These are phyloP conservation scores for Aeschynomene evenia DNA, from an alignment of 306 rosid species.

Conservation along the genomic window DNA sequence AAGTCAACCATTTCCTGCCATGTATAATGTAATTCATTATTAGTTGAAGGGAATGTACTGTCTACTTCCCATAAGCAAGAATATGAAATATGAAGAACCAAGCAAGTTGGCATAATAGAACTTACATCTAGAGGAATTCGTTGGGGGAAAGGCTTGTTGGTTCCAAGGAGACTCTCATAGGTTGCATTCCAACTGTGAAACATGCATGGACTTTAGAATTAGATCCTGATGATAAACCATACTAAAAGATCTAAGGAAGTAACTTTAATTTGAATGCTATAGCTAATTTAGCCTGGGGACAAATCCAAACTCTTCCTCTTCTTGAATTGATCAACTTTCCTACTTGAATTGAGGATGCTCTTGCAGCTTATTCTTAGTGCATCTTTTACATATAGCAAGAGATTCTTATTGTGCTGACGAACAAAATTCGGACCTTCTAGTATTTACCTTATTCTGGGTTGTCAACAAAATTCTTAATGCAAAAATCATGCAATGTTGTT, in stretches of 20 bases:
- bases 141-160: conserved; percentile 56
- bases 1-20: conserved; percentile 88
- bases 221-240: conserved; percentile 7
- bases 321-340: neutral
- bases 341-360: neutral
- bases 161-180: conserved; percentile 69
- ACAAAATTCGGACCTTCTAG: neutral
- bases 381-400: neutral
- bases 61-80: neutral
- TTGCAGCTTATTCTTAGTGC: neutral
- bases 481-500: conserved; percentile 5
- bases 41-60: conserved; percentile 20
- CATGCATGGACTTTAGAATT: conserved; percentile 16
- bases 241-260: neutral
- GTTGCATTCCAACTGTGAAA: conserved; percentile 71
- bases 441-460: too few species aligned
- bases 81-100: neutral
- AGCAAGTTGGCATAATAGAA: conserved; percentile 14
- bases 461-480: conserved; percentile 7
- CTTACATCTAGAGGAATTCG: conserved; percentile 81
- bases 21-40: conserved; percentile 6
- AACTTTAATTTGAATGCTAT: conserved; percentile 14
- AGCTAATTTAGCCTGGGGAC: conserved; percentile 2
- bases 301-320: neutral
- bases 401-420: neutral